Base-by-base conservation (phyloP, 176 grass and related monocot species). In the Hyparrhenia diplandra region DNA sequence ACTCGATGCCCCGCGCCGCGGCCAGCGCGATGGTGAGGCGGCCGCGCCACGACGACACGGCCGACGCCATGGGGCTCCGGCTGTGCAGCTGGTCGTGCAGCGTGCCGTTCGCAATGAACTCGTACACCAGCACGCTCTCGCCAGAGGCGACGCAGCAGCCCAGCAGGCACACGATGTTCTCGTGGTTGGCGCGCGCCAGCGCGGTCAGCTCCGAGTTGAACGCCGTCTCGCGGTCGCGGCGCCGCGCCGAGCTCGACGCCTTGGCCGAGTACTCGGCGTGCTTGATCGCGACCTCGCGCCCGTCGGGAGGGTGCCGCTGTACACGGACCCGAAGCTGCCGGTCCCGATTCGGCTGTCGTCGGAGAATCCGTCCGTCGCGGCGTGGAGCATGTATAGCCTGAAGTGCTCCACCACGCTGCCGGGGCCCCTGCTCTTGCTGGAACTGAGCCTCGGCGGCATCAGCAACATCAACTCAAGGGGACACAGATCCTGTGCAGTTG, bases 311-410 rank as follows among this genome's bases (percentile, higher is more conserved):
- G 60, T 82, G 74, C 92, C 95, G 17, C 77, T 90, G 82, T 94
- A 94, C 71, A 98, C 95, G 13, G 92, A 94, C 29, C 95, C 95
- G 84, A 98, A 98, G 90, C 95, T 94, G 14, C 92, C 95, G 0
- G 90, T 87, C 2, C 90, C 95, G 75, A 94, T 94, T 66, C 83
- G 90, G 13, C 88, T 80, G 5, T 46, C 77, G 41, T 92, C 90
- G 55, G 90, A 77, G 90, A 94, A 98, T 20, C 82, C 86, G 41
- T 75, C 78, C 21, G 95, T 95, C 36, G 83, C 91, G 21, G 67
- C 77, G 8, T 80, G 87, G 30, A 97, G 89, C 5, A n/a, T 61
- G 4, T 84, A 80, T 36, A 93, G 69, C 0, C 78, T 65, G 83
- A 92, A 94, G 25, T 64, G 77, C 84, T 97, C 91, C 41, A 94